Evolutionary conservation across 2,329 filamentous ascomycete genomes (phyloP).

Genomic region (Fusarium drepaniforme): DNA sequence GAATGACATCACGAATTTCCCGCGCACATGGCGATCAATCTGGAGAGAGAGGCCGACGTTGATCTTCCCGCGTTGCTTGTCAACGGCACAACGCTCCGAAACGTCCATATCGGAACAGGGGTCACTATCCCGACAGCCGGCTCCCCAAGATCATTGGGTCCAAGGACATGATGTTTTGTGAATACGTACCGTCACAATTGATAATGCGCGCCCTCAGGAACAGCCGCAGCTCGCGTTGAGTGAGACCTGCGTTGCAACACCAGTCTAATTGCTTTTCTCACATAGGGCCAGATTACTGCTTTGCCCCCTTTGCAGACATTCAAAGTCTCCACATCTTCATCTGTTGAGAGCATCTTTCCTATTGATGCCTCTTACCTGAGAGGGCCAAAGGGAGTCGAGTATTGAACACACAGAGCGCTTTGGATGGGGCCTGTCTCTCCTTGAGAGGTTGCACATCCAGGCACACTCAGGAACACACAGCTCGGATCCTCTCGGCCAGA

Average conservation of each 20-base stretch:
- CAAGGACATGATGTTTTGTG: constrained; percentile 6
- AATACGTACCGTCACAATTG: constrained; percentile 6
- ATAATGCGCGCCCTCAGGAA: constrained; percentile 31
- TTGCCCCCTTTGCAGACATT: constrained; percentile 14
- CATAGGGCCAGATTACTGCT: constrained; percentile 23
- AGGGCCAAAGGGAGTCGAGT: constrained; percentile 27
- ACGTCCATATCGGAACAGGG: constrained; percentile 30
- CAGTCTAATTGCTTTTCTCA: constrained; percentile 29
- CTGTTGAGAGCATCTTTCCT: constrained; percentile 17
- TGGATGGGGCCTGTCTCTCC: constrained; percentile 32
- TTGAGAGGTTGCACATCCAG: constrained; percentile 25
- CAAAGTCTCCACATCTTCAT: constrained; percentile 38
- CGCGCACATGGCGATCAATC: constrained; percentile 5
- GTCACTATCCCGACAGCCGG: neutral
- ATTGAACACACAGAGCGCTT: constrained; percentile 19
- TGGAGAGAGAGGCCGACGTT: constrained; percentile 11
- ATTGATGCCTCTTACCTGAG: constrained; percentile 7
- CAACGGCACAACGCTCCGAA: constrained; percentile 12
- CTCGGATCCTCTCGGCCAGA: constrained; percentile 39
- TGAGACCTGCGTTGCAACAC: constrained; percentile 38
- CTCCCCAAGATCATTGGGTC: neutral
- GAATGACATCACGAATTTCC: constrained; percentile 31
- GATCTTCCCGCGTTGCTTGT: constrained; percentile 4
- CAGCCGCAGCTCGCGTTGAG: constrained; percentile 30
- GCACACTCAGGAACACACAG: constrained; percentile 34